Evolutionary conservation across 1,284 basidiomycete genomes (phyloP).

Genomic region (Ganoderma lingzhi): DNA sequence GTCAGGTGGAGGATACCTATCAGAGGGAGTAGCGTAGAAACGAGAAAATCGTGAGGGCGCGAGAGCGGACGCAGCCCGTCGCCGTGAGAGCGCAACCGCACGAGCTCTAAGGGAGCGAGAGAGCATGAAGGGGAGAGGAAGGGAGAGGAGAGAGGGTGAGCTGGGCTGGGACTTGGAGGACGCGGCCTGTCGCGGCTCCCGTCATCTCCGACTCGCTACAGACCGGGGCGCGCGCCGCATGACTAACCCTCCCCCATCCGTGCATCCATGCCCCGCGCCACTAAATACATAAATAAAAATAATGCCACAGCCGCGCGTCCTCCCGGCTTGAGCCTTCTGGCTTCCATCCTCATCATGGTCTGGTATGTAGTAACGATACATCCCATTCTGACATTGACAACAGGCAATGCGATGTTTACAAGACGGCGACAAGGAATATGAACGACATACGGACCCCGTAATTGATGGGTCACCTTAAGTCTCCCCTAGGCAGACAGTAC

Average conservation of each 20-base stretch:
- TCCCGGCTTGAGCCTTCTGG: neutral
- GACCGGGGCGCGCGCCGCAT: constrained; percentile 28
- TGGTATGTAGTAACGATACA: neutral
- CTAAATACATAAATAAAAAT: too few species aligned
- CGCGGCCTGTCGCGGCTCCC: constrained; percentile 9
- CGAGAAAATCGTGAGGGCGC: constrained; percentile 45
- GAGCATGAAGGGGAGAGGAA: constrained; percentile 46
- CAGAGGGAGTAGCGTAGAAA: constrained; percentile 52
- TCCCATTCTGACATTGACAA: neutral
- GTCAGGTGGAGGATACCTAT: constrained; percentile 40
- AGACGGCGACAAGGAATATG: neutral
- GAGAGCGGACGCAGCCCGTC: constrained; percentile 43
- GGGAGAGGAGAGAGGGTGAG: constrained; percentile 26
- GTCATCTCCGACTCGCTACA: constrained; percentile 6
- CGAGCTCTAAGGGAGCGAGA: constrained; percentile 47
- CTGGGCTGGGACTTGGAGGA: constrained; percentile 16
- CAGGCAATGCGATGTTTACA: neutral
- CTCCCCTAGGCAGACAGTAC: too few species aligned
- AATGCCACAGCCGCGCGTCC: constrained; percentile 4
- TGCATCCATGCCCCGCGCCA: too few species aligned
- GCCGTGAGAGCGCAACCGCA: constrained; percentile 46
- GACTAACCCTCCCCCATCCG: constrained; percentile 34
- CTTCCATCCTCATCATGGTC: neutral
- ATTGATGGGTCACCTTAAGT: too few species aligned
- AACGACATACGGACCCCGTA: neutral